A percentile compares a stretch with the other conserved stretches of the same genome.
phyloP scores from a whole-genome alignment of 1,284 basidiomycete species.

The Ganoderma leucocontextum region DNA sequence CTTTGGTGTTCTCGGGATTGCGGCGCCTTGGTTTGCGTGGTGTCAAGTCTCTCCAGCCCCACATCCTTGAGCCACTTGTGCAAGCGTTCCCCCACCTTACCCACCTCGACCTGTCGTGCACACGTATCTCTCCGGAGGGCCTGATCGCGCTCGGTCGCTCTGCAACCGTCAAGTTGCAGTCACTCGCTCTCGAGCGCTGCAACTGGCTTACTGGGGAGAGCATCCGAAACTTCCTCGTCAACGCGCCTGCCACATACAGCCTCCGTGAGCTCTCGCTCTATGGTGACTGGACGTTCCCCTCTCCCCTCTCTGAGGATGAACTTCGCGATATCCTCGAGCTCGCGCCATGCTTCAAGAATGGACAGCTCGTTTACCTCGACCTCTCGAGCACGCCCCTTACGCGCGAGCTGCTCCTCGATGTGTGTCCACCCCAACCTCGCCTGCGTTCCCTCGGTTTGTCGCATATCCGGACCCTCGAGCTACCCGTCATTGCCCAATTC shows the following conservation, averaged over 20 bases:
- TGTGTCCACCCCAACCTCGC: slow-evolving; percentile 73
- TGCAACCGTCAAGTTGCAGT: slow-evolving; percentile 71
- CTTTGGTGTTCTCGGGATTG: slow-evolving; percentile 77
- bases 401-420: slow-evolving; percentile 62
- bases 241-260: slow-evolving; percentile 69
- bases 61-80: slow-evolving; percentile 82
- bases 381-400: slow-evolving; percentile 86
- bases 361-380: slow-evolving; percentile 88
- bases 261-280: slow-evolving; percentile 89
- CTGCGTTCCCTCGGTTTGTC: slow-evolving; percentile 91
- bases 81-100: slow-evolving; percentile 88
- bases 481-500: slow-evolving; percentile 77
- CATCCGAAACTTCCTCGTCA: slow-evolving; percentile 79
- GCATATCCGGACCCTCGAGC: slow-evolving; percentile 78
- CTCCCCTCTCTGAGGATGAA: slow-evolving; percentile 78
- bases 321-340: slow-evolving; percentile 72
- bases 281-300: slow-evolving; percentile 87
- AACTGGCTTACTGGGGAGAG: slow-evolving; percentile 83
- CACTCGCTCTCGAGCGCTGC: slow-evolving; percentile 91
- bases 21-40: slow-evolving; percentile 88
- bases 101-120: slow-evolving; percentile 90
- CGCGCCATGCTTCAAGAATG: slow-evolving; percentile 86
- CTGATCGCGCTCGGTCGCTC: slow-evolving; percentile 74
- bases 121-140: slow-evolving; percentile 83
- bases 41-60: slow-evolving; percentile 78